Evolutionary conservation across 75 land plant species (phyloP), one percentile per base, ranked within the genome.

Genomic region (Sequoiadendron giganteum): DNA sequence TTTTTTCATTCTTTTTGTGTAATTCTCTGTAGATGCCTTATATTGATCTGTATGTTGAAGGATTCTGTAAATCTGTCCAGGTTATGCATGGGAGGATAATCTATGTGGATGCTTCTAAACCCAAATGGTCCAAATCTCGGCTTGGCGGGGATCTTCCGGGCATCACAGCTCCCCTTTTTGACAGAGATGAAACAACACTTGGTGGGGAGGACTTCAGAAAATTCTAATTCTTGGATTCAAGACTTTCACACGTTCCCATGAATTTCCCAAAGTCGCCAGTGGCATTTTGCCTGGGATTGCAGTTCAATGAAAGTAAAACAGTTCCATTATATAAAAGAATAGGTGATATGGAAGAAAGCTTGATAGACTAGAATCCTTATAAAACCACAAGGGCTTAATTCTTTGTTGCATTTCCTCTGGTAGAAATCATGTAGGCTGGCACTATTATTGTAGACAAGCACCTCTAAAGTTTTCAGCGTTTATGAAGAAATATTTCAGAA

Each of bases 101-200:
- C 28, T 89, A 70, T 89, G 95, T 94, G 30, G 94, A 94, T 65
- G 42, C 84, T 85, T 93, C 92, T 61, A 94, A 92, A 85, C 87
- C 88, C 25, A 88, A 85, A 85, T 55, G 38, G 77, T 38, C 38
- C 15, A 73, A 73, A 34, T 73, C 77, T 32, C 77, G 34, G 14
- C 11, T 32, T 25, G 34, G 77, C 2, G 38, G 77, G 38, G 77
- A 73, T 73, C 77, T 73, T 34, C 77, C 77, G 32, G 77, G 77
- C 34, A 34, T 34, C 34, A 32, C 34, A 73, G 38, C 77, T 73
- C 8, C 77, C 11, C 16, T 73, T 32, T 73, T 73, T 34, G 77
- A 73, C 77, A 73, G 77, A 73, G 77, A 52, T 11, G 14, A 73
- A 73, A 32, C 77, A 73, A 3, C 38, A 32, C 15, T 73, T 34